Evolutionary conservation across 139 green algal species (phyloP).

Genomic region (Picochlorum costavermella): DNA sequence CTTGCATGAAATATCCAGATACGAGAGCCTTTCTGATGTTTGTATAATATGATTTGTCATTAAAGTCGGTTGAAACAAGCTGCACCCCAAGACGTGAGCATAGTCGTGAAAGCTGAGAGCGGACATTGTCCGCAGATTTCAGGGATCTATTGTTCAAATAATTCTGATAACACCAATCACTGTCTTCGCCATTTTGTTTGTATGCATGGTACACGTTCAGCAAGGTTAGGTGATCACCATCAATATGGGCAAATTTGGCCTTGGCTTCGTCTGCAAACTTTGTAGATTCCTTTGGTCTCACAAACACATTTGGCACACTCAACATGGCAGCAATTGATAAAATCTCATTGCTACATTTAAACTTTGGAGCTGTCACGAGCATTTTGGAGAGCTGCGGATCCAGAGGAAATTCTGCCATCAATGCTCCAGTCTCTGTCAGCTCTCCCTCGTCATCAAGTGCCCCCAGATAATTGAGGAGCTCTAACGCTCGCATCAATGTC

Average conservation of each 20-base stretch:
- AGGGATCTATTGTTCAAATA: conserved; percentile 90
- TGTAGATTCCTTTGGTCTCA: conserved; percentile 78
- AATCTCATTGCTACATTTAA: conserved; percentile 96
- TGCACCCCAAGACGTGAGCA: conserved; percentile 59
- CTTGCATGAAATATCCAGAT: conserved; percentile 97
- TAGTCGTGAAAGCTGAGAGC: conserved; percentile 80
- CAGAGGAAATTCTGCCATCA: conserved; percentile 97
- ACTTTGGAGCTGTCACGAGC: conserved; percentile 83
- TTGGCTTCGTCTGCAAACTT: conserved; percentile 94
- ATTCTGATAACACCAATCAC: conserved; percentile 90
- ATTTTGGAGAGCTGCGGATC: conserved; percentile 98
- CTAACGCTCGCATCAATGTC: conserved; percentile 97
- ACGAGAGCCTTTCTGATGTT: conserved; percentile 97
- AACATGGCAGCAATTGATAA: conserved; percentile 93
- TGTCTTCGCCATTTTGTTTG: conserved; percentile 81
- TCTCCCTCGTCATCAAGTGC: conserved; percentile 97
- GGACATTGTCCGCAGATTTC: conserved; percentile 91
- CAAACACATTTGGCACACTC: conserved; percentile 86
- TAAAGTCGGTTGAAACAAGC: conserved; percentile 81
- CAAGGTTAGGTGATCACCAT: conserved; percentile 97
- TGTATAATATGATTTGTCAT: conserved; percentile 81
- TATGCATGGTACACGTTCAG: conserved; percentile 98
- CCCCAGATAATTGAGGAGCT: conserved; percentile 99
- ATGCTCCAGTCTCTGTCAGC: conserved; percentile 77
- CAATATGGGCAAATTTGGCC: conserved; percentile 86